Base-by-base conservation (phyloP, 2,329 filamentous ascomycete genomes). In the Alternaria sp. region DNA sequence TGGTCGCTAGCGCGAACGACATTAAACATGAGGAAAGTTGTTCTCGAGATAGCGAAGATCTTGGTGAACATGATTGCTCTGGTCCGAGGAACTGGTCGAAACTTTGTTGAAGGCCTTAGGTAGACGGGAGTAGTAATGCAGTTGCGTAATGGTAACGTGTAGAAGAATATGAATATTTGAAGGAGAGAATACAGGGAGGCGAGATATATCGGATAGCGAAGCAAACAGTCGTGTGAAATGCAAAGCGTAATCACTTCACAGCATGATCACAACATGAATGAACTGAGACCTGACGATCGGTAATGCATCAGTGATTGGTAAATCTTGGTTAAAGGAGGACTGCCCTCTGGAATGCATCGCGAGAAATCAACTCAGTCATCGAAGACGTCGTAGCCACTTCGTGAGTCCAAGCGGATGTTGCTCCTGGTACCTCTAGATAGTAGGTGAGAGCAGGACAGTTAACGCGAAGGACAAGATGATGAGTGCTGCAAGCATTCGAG, bases 1-100 rank as follows among this genome's bases (percentile, higher is more conserved):
- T 61, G 32, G 12, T 51, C 47, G 22, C 60, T 63, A 4, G 54
- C 65, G 9, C 59, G 68, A 4, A 69, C 47, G 20, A 65, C 24
- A 3, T 44, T 41, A 7, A 57, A 38, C 11, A 54, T 5, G 7
- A 64, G 11, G 52, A 68, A 65, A 14, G 46, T 54, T 2, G 48
- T 9, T 22, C 59, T 63, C 0, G 54, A 60, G 28, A 59, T 14
- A 9, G 43, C 47, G 7, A 57, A 34, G 8, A 42, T 3, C 9
- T 14, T 43, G 6, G 54, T 53, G 5, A 67, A 26, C 47, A 67
- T 43, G 54, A 3, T 39, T 38, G 14, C 34, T 38, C n/a, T n/a
- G 34, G 6, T n/a, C 14, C 16, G 34, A n/a, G 34, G 6, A n/a
- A 14, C 16, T 5, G 2, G 14, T 12, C 5, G 32, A 34, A 16